A percentile compares a stretch with the other conserved stretches of the same genome.
Evolutionary conservation across 139 green algal genomes (phyloP).

Genomic region (Coelastrella sp.): DNA sequence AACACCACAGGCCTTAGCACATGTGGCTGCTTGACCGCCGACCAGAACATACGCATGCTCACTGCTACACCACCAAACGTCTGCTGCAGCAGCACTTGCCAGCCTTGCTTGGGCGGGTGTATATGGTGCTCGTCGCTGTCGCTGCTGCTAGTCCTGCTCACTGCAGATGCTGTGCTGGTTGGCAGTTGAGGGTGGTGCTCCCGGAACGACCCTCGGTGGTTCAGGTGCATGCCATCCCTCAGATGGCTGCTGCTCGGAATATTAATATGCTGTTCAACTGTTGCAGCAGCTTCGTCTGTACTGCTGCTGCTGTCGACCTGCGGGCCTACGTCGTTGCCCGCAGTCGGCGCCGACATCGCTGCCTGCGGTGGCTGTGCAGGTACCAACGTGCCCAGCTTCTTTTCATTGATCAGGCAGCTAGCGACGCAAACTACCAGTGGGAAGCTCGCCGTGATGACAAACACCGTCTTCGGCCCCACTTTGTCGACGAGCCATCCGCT

Average conservation of each 20-base stretch:
- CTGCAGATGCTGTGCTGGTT: not conserved
- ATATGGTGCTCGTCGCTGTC: not conserved
- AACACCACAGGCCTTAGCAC: constrained; percentile 34
- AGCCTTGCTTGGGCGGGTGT: not conserved
- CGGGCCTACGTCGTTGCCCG: not conserved
- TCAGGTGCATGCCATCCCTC: not conserved
- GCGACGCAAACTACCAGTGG: constrained; percentile 21
- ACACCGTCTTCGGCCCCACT: not conserved
- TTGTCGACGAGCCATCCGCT: constrained; percentile 32
- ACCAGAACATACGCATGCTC: constrained; percentile 19
- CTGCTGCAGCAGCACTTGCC: not conserved
- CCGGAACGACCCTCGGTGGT: not conserved
- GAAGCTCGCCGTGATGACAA: constrained; percentile 19
- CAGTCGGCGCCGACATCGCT: not conserved
- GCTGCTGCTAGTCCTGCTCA: not conserved
- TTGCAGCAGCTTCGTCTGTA: not conserved
- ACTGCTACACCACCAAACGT: not conserved
- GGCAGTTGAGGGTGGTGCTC: not conserved
- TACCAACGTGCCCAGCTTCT: not conserved
- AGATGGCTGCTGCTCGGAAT: too few relatives aligned
- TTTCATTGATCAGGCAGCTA: constrained; percentile 39
- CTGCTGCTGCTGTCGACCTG: constrained; percentile 17
- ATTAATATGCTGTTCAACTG: not conserved
- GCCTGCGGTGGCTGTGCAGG: not conserved
- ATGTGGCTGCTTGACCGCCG: constrained; percentile 36